Percentiles rank a stretch among this genome's conserved stretches.
These are phyloP conservation scores for Leishmania mexicana DNA, from an alignment of 208 protist species.

Conservation along the genomic window DNA sequence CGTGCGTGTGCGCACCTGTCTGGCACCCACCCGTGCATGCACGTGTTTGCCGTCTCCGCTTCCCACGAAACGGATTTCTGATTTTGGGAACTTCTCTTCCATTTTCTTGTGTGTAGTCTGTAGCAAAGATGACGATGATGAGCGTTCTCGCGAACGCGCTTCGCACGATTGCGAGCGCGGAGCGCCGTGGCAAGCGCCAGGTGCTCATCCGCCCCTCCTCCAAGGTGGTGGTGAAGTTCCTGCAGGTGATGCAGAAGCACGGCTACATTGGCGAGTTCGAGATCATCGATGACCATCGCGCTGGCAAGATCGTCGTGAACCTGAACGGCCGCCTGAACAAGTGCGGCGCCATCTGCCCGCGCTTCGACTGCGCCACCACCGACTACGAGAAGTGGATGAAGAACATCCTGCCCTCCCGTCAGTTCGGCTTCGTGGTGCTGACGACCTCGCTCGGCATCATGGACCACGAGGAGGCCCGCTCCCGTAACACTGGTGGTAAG, in stretches of 20 bases:
- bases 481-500: conserved; percentile 99
- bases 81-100: too few relatives aligned
- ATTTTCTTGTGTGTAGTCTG: background rate
- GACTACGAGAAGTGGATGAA: conserved; percentile 99
- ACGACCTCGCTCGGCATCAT: conserved; percentile 99
- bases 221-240: conserved; percentile 99
- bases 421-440: conserved; percentile 99
- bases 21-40: background rate
- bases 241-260: conserved; percentile 99
- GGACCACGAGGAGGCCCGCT: conserved; percentile 99
- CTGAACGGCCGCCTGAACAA: conserved; percentile 99
- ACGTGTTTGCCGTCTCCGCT: background rate
- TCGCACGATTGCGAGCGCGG: conserved; percentile 98
- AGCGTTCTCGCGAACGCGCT: conserved; percentile 99
- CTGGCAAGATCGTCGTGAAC: conserved; percentile 99
- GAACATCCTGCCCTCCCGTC: conserved; percentile 99
- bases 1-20: background rate
- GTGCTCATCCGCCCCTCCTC: conserved; percentile 99
- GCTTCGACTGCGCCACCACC: conserved; percentile 96
- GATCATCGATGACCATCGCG: conserved; percentile 99
- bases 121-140: conserved; percentile 98
- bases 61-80: background rate
- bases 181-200: conserved; percentile 99
- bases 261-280: conserved; percentile 99
- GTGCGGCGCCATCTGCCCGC: conserved; percentile 99